A percentile compares a stretch with the other conserved stretches of the same genome.
Conservation (phyloP, 805 yeast species). For the Wickerhamiella kurtzmanii region DNA sequence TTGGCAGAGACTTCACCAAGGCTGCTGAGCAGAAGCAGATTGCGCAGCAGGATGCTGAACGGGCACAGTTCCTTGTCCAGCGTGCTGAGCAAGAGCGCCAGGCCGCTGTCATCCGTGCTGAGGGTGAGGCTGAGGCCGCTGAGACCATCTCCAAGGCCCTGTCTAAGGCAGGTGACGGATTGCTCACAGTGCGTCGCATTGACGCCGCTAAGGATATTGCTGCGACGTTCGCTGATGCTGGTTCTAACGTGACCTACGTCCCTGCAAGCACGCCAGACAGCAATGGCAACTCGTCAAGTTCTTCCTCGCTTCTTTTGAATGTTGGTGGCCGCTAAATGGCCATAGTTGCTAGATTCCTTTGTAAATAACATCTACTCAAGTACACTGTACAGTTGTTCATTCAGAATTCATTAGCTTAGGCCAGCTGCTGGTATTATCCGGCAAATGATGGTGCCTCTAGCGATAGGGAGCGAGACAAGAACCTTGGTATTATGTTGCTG, state of each 20-base stretch:
- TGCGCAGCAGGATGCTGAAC: constrained; percentile 98
- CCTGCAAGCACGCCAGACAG: constrained; percentile 31
- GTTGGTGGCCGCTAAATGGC: constrained; percentile 18
- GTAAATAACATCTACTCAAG: neutral
- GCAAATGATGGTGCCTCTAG: too few species aligned
- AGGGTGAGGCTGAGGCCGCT: constrained; percentile 98
- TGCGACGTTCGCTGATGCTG: constrained; percentile 60
- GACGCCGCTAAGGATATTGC: constrained; percentile 97
- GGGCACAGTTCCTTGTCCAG: constrained; percentile 86
- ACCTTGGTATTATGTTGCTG: too few species aligned
- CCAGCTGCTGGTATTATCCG: too few species aligned
- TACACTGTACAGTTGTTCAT: too few species aligned
- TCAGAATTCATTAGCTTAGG: too few species aligned
- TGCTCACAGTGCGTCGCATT: constrained; percentile 81
- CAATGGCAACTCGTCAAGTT: neutral
- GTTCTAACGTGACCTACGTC: constrained; percentile 71
- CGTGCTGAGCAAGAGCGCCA: constrained; percentile 95
- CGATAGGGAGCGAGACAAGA: too few species aligned
- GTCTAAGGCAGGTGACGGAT: constrained; percentile 89
- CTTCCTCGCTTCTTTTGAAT: constrained; percentile 22
- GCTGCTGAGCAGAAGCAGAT: constrained; percentile 98
- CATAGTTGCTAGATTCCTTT: neutral
- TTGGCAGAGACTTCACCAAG: constrained; percentile 91
- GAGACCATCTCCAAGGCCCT: constrained; percentile 87
- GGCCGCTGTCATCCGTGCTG: constrained; percentile 91